Conservation (phyloP, 2,329 filamentous ascomycete genomes). For the Alternaria longipes region DNA sequence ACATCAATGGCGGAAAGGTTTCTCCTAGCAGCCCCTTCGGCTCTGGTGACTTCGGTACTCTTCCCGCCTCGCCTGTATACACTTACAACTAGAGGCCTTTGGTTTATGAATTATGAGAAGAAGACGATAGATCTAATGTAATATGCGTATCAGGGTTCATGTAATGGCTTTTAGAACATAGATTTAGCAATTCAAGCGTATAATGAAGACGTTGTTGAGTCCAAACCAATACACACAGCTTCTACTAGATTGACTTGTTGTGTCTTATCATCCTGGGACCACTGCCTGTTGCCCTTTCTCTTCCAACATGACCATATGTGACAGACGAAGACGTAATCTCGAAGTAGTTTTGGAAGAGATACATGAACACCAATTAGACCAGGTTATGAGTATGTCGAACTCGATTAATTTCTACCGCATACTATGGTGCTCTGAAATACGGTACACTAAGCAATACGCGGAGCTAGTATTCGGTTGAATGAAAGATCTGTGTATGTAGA, state of each 20-base stretch:
- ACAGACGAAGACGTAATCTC: no score
- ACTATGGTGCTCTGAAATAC: no score
- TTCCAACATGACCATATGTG: no score
- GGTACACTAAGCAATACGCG: no score
- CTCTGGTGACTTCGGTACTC: slow-evolving; percentile 18
- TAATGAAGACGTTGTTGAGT: not conserved
- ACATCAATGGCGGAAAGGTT: slow-evolving; percentile 24
- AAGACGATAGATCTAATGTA: not conserved
- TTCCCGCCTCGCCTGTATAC: slow-evolving; percentile 17
- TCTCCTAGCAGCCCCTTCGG: slow-evolving; percentile 24
- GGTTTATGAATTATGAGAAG: not conserved
- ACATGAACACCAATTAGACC: no score
- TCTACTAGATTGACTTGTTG: no score
- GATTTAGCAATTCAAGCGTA: not conserved
- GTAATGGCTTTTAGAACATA: not conserved
- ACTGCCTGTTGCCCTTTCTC: no score
- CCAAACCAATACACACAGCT: not conserved
- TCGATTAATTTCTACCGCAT: no score
- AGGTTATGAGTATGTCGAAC: no score
- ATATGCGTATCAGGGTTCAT: not conserved
- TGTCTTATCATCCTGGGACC: not conserved
- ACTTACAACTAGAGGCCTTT: slow-evolving; percentile 14
- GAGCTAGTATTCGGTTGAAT: no score
- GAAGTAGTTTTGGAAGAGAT: no score
- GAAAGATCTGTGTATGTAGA: no score